Evolutionary conservation across 2,329 filamentous ascomycete genomes (phyloP), one percentile per base, ranked within the genome.

Genomic region (Stagonosporopsis tanaceti): DNA sequence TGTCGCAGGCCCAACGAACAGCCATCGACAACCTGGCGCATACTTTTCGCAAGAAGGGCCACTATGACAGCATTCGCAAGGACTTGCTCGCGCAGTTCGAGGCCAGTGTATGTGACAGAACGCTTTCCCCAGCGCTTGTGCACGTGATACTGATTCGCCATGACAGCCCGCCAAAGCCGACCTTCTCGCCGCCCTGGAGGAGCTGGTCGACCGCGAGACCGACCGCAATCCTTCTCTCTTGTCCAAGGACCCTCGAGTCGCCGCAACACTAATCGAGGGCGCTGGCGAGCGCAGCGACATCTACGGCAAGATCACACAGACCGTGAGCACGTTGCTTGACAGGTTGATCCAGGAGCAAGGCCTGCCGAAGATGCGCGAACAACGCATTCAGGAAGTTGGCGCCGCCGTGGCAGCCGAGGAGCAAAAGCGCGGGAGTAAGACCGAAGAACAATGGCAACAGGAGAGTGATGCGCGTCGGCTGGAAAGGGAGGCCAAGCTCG

Each of bases 1-100:
- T 93, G 20, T 85, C 89, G 5, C 89, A 88, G 3, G 84, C 87
- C n/a, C 91, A 91, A 50, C 84, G 89, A 62, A 84, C 85, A 1
- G 87, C 89, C 1, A 92, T 94, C 54, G 90, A 93, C 66, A 85
- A 83, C 15, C 83, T 94, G 22, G 85, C 90, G n/a, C 88, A 91
- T 71, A 89, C 85, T 11, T 94, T 93, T 79, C 93, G 93, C 78
- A 94, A 93, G 79, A 92, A 92, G 76, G 91, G 91, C 59, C 89
- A 90, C 55, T 95, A 93, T 71, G 91, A 95, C 76, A 80, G 84
- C 14, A 85, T 93, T 62, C 87, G 91, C 60, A 93, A 92, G 72
- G 85, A 90, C 67, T 83, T 91, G 11, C 92, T 90, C 85, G 86
- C 90, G 42, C 87, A 90, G 56, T 91, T 92, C 65, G 86, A 88